Evolutionary conservation across 257 asterid genomes (phyloP), one percentile per base, ranked within the genome.

Genomic region (Penstemon eatonii): DNA sequence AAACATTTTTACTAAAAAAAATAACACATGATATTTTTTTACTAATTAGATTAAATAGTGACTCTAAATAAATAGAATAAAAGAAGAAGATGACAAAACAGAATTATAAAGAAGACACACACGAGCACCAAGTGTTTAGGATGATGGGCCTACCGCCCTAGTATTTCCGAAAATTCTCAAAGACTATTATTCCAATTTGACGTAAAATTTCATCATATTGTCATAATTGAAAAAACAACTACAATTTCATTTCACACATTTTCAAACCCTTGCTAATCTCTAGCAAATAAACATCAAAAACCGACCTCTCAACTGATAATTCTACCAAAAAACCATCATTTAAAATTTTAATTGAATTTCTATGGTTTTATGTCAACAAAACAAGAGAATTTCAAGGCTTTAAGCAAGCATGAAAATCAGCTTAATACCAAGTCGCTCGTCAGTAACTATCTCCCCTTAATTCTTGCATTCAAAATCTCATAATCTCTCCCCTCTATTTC

Each of bases 371-470:
- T 54, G 5, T 19, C 8, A 18, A 11, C 38, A 12, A 56, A 47
- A 50, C 5, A 41, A 11, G 58, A 78, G 46, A 39, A 53, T 52
- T 39, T 64, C 63, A 36, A 66, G 62, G 52, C 57, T 60, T 40
- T 54, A 45, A 40, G 47, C 52, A 63, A 52, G 38, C 18, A 45
- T 43, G 69, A 40, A 41, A 56, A 62, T 33, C 52, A 45, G 12
- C 4, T 33, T 40, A 63, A 6, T 53, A 73, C 73, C 67, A 25
- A 68, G 96, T 86, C 75, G 96, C 73, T 86, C 76, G 73, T 10
- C 38, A 15, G 92, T 86, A 82, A 80, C 89, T 42, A 65, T 86
- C 91, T 73, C 36, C 64, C 77, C 83, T 67, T 15, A 61, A 54
- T 67, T 68, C 76, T 60, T 33, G 82, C 81, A 79, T 69, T 51